Base-by-base conservation (phyloP, 2,329 filamentous ascomycete species). In the Epicoccum nigrum region DNA sequence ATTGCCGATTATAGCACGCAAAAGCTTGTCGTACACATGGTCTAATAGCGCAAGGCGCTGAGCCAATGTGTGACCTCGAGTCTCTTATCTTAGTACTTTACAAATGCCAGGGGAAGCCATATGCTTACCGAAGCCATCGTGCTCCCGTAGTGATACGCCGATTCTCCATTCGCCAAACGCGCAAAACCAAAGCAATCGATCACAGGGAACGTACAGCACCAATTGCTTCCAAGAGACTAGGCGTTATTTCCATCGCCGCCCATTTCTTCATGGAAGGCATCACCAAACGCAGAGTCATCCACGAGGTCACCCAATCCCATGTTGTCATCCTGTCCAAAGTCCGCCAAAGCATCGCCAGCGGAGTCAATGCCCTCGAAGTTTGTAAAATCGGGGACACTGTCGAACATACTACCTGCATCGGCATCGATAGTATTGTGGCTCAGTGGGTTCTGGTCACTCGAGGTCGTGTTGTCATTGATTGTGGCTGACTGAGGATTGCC, bases 271-370 rank as follows among this genome's bases (percentile, higher is more conserved):
- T 74, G 72, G 51, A 74, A 74, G n/a, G 72, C 72, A 38, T 74
- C 72, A 2, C 72, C 72, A 47, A 74, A 74, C 3, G 72, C 72
- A 17, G 70, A 73, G 49, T 74, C 68, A 34, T 74, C 70, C 3
- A 74, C 69, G 9, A 74, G 58, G 44, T 72, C 72, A 15, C 45
- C 41, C 25, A 74, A 57, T 2, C 68, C 72, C 59, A 74, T 63
- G 31, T 61, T 69, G 21, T 74, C 69, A 20, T 72, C 71, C 25
- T 71, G 65, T 7, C 66, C 68, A 45, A 72, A 74, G 35, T 73
- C 71, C 12, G 71, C 71, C 8, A 74, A 48, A 15, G 72, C 72
- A 55, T 74, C 72, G 16, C 72, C 72, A n/a, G 72, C 72, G 4
- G 69, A 71, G 35, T 74, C 72, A 7, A 74, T 54, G 0, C 49